phyloP scores from a whole-genome alignment of 345 rosid genomes.

The Gossypioides kirkii region DNA sequence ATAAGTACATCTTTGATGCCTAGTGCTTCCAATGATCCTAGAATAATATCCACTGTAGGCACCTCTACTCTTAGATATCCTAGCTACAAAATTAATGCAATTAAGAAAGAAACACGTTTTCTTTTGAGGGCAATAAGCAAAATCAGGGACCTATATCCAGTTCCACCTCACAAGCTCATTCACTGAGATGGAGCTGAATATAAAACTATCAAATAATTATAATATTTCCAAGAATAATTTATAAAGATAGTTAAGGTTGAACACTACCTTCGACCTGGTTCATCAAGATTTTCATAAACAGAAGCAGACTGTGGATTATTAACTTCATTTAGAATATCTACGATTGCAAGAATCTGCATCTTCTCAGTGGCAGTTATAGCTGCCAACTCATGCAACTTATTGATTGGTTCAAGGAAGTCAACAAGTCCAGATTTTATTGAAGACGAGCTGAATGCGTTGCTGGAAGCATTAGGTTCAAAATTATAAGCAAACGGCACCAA shows the following conservation, averaged over 20 bases:
- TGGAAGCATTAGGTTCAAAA: constrained; percentile 32
- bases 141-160: neutral
- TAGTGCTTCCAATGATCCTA: neutral
- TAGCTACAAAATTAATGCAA: neutral
- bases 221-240: neutral
- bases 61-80: neutral
- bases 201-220: neutral
- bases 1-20: neutral
- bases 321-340: constrained; percentile 69
- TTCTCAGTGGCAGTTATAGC: constrained; percentile 42
- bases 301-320: constrained; percentile 57
- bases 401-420: constrained; percentile 48
- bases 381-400: constrained; percentile 42
- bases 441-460: constrained; percentile 32
- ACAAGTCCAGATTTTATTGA: constrained; percentile 44
- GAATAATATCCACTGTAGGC: neutral
- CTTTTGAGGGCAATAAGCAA: neutral
- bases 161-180: neutral
- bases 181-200: neutral
- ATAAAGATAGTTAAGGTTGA: neutral
- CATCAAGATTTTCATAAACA: constrained; percentile 79
- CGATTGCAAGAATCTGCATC: constrained; percentile 61
- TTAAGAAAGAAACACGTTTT: neutral
- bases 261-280: constrained; percentile 73
- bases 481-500: constrained; percentile 26